Evolutionary conservation across 2,329 filamentous ascomycete genomes (phyloP).

Genomic region (Golovinomyces cichoracearum): DNA sequence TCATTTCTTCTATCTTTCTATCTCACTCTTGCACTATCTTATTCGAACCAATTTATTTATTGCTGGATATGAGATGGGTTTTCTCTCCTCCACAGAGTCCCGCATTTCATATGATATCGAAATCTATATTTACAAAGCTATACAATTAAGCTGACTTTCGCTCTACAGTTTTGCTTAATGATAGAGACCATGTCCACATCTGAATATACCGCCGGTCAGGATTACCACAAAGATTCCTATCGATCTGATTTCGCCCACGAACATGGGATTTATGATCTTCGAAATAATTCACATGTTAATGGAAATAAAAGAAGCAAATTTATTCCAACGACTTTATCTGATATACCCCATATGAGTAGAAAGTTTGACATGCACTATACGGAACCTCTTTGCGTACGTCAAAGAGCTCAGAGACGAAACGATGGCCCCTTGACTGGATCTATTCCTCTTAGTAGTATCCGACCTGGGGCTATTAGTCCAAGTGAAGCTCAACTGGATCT

Average conservation of each 20-base stretch:
- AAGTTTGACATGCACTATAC: not conserved
- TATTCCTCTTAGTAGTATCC: conserved; percentile 7
- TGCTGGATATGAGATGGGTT: no score
- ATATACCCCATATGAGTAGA: not conserved
- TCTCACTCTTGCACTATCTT: no score
- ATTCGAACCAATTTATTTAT: not conserved
- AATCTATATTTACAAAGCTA: no score
- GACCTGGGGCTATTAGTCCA: conserved; percentile 8
- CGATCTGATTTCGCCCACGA: not conserved
- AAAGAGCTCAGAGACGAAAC: not conserved
- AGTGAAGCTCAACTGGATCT: conserved; percentile 8
- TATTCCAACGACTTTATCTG: not conserved
- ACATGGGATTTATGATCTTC: not conserved
- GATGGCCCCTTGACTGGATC: not conserved
- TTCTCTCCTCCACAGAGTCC: no score
- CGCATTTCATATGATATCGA: no score
- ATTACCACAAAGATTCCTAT: not conserved
- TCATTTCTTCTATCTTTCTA: no score
- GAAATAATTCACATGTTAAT: not conserved
- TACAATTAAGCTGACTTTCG: no score
- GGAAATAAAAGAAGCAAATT: not conserved
- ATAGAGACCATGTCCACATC: not conserved
- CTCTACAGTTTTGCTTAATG: not conserved
- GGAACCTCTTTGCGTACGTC: not conserved
- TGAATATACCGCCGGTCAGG: not conserved